Conservation (phyloP, 139 green algal species). For the Pseudopediastrum boryanum region DNA sequence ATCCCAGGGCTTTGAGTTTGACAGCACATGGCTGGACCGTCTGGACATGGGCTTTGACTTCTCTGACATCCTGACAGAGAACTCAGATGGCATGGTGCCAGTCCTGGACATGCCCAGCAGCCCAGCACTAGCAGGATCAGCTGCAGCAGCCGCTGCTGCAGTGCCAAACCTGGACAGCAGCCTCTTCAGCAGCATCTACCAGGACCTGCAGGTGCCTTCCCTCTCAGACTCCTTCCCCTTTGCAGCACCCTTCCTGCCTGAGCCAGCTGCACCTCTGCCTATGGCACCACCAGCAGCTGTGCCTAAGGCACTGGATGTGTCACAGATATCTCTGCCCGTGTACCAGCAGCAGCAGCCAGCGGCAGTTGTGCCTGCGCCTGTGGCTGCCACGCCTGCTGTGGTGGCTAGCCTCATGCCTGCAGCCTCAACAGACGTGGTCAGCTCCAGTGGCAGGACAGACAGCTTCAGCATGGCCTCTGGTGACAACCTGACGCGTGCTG, state of each 20-base stretch:
- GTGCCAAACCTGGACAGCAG: too few species aligned
- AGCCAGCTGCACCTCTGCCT: too few species aligned
- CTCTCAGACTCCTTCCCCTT: too few species aligned
- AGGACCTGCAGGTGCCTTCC: too few species aligned
- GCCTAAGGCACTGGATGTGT: too few species aligned
- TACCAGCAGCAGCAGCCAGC: slow-evolving; percentile 25
- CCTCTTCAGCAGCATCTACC: too few species aligned
- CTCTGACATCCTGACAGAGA: slow-evolving; percentile 38
- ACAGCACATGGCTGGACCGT: slow-evolving; percentile 51
- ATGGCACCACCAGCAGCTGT: neutral
- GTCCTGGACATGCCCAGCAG: too few species aligned
- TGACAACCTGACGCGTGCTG: slow-evolving; percentile 50
- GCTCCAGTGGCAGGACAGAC: neutral
- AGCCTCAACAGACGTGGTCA: neutral
- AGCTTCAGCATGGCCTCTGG: slow-evolving; percentile 28
- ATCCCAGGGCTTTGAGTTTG: slow-evolving; percentile 48
- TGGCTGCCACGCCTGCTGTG: slow-evolving; percentile 1
- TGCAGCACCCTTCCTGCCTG: too few species aligned
- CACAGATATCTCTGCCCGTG: neutral
- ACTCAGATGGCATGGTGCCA: slow-evolving; percentile 41
- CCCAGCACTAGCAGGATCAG: neutral
- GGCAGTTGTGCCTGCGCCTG: neutral
- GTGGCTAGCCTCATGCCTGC: neutral
- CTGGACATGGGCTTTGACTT: slow-evolving; percentile 60
- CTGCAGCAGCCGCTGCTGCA: neutral